Base-by-base conservation (phyloP, 306 rosid species). In the Nissolia schottii region DNA sequence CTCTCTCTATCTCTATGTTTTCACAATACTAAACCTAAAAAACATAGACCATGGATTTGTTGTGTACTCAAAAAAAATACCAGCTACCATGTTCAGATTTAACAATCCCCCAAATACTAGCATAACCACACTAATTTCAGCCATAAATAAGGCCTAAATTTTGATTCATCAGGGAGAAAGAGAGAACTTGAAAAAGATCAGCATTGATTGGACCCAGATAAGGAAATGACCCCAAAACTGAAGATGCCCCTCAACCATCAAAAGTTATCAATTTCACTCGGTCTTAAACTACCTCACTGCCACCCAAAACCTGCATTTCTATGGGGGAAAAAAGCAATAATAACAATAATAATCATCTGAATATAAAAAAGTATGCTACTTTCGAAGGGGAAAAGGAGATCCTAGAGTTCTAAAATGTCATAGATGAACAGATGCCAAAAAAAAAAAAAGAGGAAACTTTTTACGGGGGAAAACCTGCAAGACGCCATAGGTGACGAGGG, bases 401-500 rank as follows among this genome's bases (percentile, higher is more conserved):
- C 75, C 59, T 14, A 15, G 22, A 10, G 56, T 6, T 57, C 14
- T 54, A 19, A 38, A 2, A 7, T 11, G 16, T 12, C 23, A 58
- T 31, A 18, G 58, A 51, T 51, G 14, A 23, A n/a, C 11, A 48
- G 20, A 68, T 5, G 75, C 12, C 0, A 23, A 19, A 8, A 8
- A 20, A 2, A 57, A 10, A 3, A 2, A 22, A 10, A 2, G 18
- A 2, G 6, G 13, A 9, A 18, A 19, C 2, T 0, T 3, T 3
- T 20, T 62, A 41, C 20, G 34, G 49, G 34, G 49, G 28, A 5
- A 51, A 66, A 94, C 98, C 98, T 94, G 98, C 50, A 94, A 86
- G 74, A 94, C 67, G 41, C 98, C 98, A 69, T 94, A 94, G 72
- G 97, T 87, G 71, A 94, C 98, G 43, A 94, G 97, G 7, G 97